Base-by-base conservation (phyloP, 2,329 filamentous ascomycete species). In the Fusarium pilosicola region DNA sequence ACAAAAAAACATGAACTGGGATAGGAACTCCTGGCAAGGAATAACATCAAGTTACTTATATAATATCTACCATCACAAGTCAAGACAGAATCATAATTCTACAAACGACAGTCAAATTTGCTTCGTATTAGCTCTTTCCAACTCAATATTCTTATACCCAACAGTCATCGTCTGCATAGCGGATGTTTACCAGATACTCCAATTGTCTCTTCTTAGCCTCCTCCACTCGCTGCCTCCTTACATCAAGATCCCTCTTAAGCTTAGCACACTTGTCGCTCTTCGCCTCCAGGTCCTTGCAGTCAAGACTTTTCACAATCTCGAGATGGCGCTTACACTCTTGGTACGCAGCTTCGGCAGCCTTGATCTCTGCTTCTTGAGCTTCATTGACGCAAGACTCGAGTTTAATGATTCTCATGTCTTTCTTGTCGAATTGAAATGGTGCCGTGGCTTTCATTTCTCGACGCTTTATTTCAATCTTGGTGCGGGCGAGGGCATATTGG, bases 241-340 rank as follows among this genome's bases (percentile, higher is more conserved):
- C 6, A 11, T 6, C 1, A 22, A 54, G 49, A 12, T 38, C 49
- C 32, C 14, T 8, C 13, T 22, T 14, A 17, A 54, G 49, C 0
- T 24, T 54, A 2, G 20, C 14, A 13, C 24, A n/a, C 14, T 10
- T 8, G 0, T n/a, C 18, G 0, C 7, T 13, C 7, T 54, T 38
- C 0, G 10, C 14, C 6, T 28, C 7, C 5, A 38, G 3, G 0
- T 38, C 24, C 7, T 38, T 54, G 15, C 34, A 54, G 13, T 54
- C 20, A 39, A 54, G 51, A 13, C 0, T 2, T 13, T 18, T 26
- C 1, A 54, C 0, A 28, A 54, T 54, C 0, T 39, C 5, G 1
- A 54, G 34, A 28, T 38, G 51, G 6, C 24, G 18, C 12, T 54
- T 28, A 8, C 34, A 54, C 6, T 54, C 51, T 6, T 22, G 7